Conservation (phyloP, 306 rosid genomes). For the Gastrolobium bilobum region DNA sequence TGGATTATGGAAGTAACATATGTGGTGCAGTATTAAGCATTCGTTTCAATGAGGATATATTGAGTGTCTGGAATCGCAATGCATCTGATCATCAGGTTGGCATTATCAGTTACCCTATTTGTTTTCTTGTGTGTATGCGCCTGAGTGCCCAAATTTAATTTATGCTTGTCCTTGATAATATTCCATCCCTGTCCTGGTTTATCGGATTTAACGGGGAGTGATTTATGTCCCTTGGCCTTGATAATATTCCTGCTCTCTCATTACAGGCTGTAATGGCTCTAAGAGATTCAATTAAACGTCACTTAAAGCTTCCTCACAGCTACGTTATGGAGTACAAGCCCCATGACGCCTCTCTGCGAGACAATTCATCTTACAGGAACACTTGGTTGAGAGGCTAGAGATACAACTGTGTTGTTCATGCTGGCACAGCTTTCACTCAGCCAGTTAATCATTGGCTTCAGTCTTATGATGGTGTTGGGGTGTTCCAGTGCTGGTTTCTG, state of each 20-base stretch:
- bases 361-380: conserved; percentile 93
- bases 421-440: not conserved
- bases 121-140: too few relatives aligned
- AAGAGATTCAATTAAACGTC: conserved; percentile 88
- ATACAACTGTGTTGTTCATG: conserved; percentile 18
- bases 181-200: too few relatives aligned
- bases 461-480: conserved; percentile 40
- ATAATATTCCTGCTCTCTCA: conserved; percentile 32
- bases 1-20: conserved; percentile 87
- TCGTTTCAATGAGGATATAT: conserved; percentile 92
- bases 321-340: conserved; percentile 97
- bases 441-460: conserved; percentile 27
- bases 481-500: conserved; percentile 36
- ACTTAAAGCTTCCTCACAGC: conserved; percentile 90
- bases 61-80: conserved; percentile 91
- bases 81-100: conserved; percentile 93
- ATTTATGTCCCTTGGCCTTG: not conserved
- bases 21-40: conserved; percentile 94
- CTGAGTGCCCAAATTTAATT: not conserved
- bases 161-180: not conserved
- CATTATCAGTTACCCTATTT: conserved; percentile 19
- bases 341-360: conserved; percentile 89
- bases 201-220: too few relatives aligned
- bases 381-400: conserved; percentile 94
- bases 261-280: conserved; percentile 89